These are phyloP conservation scores for Papilionanthe hybrid DNA, from an alignment of 116 monocot genomes.

Conservation along the genomic window DNA sequence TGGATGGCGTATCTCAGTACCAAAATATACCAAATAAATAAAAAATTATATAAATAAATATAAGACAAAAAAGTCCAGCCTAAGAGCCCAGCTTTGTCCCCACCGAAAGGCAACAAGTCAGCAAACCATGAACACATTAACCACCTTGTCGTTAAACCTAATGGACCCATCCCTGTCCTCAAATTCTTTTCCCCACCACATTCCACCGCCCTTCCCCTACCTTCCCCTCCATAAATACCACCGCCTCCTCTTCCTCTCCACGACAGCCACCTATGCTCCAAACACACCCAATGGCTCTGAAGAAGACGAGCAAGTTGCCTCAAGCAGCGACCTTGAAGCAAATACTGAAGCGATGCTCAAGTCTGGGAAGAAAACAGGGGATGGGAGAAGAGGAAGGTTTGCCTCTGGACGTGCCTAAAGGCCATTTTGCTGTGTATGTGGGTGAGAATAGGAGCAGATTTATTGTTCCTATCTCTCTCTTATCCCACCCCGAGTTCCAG, in stretches of 20 bases:
- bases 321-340: constrained; percentile 2
- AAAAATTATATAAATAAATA: no score
- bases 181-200: not conserved
- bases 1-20: no score
- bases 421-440: constrained; percentile 23
- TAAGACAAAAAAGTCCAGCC: no score
- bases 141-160: not conserved
- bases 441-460: constrained; percentile 24
- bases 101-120: not conserved
- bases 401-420: constrained; percentile 18
- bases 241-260: not conserved
- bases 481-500: constrained; percentile 14
- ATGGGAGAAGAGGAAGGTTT: constrained; percentile 1
- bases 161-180: not conserved
- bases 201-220: no score
- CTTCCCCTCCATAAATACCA: not conserved
- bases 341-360: constrained; percentile 1
- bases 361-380: not conserved
- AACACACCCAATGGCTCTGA: not conserved
- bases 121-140: not conserved
- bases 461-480: constrained; percentile 17
- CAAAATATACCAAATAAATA: no score
- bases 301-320: not conserved
- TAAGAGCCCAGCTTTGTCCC: not conserved
- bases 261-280: not conserved